Evolutionary conservation across 108 stramenopile species (phyloP).

Genomic region (Skeletonema marinoi): DNA sequence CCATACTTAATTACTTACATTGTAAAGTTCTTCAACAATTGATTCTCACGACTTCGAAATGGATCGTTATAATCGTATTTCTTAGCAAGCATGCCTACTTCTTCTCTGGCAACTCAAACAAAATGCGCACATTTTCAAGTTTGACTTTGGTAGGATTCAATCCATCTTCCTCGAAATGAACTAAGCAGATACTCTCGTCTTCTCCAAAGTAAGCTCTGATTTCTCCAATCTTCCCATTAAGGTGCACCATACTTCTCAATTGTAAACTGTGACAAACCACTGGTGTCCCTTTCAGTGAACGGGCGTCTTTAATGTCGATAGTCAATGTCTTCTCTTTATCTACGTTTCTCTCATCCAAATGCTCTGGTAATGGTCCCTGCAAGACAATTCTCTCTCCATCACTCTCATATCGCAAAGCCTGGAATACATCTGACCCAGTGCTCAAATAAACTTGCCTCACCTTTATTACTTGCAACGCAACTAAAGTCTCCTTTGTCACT

Average conservation of each 20-base stretch:
- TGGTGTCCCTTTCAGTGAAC: background rate
- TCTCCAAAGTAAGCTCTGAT: too few relatives aligned
- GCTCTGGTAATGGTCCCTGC: background rate
- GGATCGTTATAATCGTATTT: too few relatives aligned
- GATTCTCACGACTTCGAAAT: too few relatives aligned
- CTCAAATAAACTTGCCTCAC: too few relatives aligned
- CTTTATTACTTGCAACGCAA: too few relatives aligned
- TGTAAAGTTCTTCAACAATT: too few relatives aligned
- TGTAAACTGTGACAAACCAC: background rate
- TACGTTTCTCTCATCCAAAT: background rate
- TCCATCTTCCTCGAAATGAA: background rate
- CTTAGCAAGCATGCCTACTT: background rate
- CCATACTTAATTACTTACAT: too few relatives aligned
- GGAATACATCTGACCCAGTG: background rate
- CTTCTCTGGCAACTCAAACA: background rate
- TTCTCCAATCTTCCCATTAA: background rate
- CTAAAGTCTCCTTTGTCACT: background rate
- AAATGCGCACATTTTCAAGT: background rate
- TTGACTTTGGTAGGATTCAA: background rate
- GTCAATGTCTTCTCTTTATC: background rate
- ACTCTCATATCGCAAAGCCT: background rate
- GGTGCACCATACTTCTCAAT: background rate
- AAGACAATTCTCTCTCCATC: background rate
- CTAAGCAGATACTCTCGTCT: background rate
- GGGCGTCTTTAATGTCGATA: background rate